A percentile compares a stretch with the other conserved stretches of the same genome.
These are phyloP conservation scores for Lantana camara DNA, from an alignment of 257 asterid species.

Conservation along the genomic window DNA sequence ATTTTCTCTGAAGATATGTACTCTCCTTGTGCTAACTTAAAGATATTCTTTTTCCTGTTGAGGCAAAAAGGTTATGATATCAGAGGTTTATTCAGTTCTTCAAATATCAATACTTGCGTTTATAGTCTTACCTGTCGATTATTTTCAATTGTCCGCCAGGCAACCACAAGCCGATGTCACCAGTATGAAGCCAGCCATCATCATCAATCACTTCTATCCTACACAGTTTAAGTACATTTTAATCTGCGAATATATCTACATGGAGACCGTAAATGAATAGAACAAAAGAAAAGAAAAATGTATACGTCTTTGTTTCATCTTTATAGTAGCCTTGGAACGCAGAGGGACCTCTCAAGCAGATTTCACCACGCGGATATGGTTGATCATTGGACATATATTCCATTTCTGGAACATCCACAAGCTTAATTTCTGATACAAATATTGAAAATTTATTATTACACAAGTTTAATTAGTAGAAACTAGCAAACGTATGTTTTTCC, in stretches of 20 bases:
- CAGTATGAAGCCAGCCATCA: constrained; percentile 81
- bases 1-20: constrained; percentile 94
- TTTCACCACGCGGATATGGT: constrained; percentile 89
- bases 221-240: constrained; percentile 5
- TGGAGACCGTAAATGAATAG: not conserved
- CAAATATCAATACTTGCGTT: not conserved
- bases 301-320: constrained; percentile 66
- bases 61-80: not conserved
- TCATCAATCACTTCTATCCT: constrained; percentile 76
- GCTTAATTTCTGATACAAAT: constrained; percentile 59
- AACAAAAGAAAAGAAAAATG: not conserved
- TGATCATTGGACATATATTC: constrained; percentile 69
- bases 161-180: constrained; percentile 85
- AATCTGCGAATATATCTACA: too few species aligned
- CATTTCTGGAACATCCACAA: constrained; percentile 86
- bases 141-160: constrained; percentile 81
- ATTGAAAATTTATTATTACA: not conserved
- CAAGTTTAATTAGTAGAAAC: too few species aligned
- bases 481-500: too few species aligned
- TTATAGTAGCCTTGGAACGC: constrained; percentile 76
- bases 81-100: not conserved
- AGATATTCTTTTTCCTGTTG: constrained; percentile 88
- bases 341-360: constrained; percentile 81
- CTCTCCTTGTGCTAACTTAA: constrained; percentile 94
- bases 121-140: constrained; percentile 58